phyloP scores from a whole-genome alignment of 2,329 filamentous ascomycete genomes.

The Fusarium marasasianum region DNA sequence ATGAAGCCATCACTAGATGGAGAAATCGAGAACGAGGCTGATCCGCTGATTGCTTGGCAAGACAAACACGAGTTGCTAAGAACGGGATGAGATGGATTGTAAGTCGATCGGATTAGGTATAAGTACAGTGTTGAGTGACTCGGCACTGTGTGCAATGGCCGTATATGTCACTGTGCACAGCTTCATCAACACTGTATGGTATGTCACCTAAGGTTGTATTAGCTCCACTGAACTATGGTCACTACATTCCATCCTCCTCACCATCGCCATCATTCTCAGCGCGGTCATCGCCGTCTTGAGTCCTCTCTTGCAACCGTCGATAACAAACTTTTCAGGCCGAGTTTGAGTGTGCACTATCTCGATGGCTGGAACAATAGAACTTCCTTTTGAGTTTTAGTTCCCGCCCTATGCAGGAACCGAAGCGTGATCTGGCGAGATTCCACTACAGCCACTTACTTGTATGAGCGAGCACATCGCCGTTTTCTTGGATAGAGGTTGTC shows the following conservation, averaged over 20 bases:
- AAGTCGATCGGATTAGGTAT: conserved; percentile 1
- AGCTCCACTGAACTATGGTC: neutral
- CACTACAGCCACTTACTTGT: neutral
- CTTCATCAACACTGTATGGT: neutral
- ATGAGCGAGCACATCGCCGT: neutral
- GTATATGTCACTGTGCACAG: fast-evolving
- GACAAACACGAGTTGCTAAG: conserved; percentile 7
- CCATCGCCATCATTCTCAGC: conserved; percentile 6
- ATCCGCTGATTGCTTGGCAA: neutral
- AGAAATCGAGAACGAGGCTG: conserved; percentile 8
- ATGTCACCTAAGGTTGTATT: neutral
- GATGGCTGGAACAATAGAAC: neutral
- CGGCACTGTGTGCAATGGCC: fast-evolving
- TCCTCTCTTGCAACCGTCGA: conserved; percentile 2
- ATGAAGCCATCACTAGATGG: neutral
- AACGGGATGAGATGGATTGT: conserved; percentile 1
- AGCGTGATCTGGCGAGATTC: neutral
- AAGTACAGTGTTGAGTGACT: fast-evolving
- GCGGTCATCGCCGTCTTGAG: neutral
- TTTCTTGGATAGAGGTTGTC: no score
- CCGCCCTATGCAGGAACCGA: neutral
- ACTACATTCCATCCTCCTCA: conserved; percentile 26
- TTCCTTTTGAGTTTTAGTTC: neutral
- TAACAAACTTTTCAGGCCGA: neutral
- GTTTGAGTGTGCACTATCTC: neutral